Evolutionary conservation across 2,329 filamentous ascomycete genomes (phyloP).

Genomic region (Diaporthe humulicola): DNA sequence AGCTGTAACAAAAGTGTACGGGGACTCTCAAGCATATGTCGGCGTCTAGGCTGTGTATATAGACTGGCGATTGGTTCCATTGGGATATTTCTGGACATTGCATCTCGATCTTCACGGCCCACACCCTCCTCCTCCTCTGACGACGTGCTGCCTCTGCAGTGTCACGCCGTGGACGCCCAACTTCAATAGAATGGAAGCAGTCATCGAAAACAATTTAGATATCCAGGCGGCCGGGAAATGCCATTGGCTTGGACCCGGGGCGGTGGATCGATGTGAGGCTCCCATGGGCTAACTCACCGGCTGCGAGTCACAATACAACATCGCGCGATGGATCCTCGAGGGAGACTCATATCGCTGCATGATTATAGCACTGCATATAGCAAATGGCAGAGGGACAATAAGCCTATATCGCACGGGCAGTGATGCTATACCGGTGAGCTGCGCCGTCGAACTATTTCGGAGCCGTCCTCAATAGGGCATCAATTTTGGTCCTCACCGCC

Average conservation of each 20-base stretch:
- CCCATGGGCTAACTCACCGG: not conserved
- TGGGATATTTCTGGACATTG: conserved; percentile 24
- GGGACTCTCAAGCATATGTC: conserved; percentile 34
- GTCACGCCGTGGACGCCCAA: not conserved
- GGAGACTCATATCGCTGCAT: not conserved
- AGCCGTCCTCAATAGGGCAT: not conserved
- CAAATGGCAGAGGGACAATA: not conserved
- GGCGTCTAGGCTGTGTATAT: conserved; percentile 41
- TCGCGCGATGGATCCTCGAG: too few relatives aligned
- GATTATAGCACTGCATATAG: not conserved
- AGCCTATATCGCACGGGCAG: too few relatives aligned
- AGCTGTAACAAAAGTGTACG: conserved; percentile 36
- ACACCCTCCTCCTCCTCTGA: conserved; percentile 46
- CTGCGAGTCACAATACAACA: not conserved
- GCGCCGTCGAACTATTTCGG: too few relatives aligned
- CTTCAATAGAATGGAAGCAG: not conserved
- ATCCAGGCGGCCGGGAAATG: not conserved
- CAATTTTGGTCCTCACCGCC: not conserved
- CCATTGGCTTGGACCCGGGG: not conserved
- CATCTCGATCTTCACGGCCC: conserved; percentile 26
- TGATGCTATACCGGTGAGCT: not conserved
- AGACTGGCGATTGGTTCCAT: conserved; percentile 40
- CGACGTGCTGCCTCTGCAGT: not conserved
- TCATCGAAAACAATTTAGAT: not conserved
- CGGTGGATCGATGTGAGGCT: not conserved